Percentiles rank a stretch among this genome's conserved stretches.
These are phyloP conservation scores for Phytophthora idaei DNA, from an alignment of 352 stramenopile species.

Conservation along the genomic window DNA sequence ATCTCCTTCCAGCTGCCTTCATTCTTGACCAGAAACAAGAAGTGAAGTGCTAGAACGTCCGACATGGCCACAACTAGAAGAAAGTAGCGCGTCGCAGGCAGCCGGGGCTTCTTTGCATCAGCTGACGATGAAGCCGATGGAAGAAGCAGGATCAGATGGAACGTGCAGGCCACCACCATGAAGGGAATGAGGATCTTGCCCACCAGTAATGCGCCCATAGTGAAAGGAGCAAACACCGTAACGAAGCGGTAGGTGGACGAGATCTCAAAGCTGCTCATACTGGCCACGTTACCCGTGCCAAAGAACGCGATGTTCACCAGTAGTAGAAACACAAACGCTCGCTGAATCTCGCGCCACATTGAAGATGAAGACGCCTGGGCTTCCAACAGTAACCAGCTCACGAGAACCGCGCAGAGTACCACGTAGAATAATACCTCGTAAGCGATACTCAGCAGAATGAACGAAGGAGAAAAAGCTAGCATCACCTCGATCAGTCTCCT, in stretches of 20 bases:
- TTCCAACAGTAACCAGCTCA: conserved; percentile 71
- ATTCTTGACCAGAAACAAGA: conserved; percentile 84
- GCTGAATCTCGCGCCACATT: conserved; percentile 49
- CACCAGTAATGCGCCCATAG: conserved; percentile 81
- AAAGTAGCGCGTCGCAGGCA: conserved; percentile 61
- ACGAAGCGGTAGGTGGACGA: conserved; percentile 87
- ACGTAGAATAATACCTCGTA: conserved; percentile 88
- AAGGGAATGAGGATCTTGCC: conserved; percentile 85
- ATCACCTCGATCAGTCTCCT: conserved; percentile 61
- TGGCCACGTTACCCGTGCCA: conserved; percentile 84
- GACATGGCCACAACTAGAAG: conserved; percentile 82
- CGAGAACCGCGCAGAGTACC: conserved; percentile 56
- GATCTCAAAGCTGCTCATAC: conserved; percentile 89
- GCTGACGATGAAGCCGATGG: conserved; percentile 15
- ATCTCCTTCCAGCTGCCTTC: conserved; percentile 90
- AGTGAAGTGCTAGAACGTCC: conserved; percentile 80
- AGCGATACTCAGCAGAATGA: conserved; percentile 79
- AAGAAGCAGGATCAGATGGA: conserved; percentile 58
- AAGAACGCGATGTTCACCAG: conserved; percentile 88
- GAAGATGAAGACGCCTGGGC: conserved; percentile 26
- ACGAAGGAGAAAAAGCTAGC: conserved; percentile 64
- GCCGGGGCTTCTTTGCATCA: conserved; percentile 9
- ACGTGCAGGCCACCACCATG: conserved; percentile 70
- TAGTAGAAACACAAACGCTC: conserved; percentile 82
- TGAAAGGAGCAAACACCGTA: conserved; percentile 83